Base-by-base conservation (phyloP, 495 filamentous ascomycete species). In the Aspergillus saccharolyticus region DNA sequence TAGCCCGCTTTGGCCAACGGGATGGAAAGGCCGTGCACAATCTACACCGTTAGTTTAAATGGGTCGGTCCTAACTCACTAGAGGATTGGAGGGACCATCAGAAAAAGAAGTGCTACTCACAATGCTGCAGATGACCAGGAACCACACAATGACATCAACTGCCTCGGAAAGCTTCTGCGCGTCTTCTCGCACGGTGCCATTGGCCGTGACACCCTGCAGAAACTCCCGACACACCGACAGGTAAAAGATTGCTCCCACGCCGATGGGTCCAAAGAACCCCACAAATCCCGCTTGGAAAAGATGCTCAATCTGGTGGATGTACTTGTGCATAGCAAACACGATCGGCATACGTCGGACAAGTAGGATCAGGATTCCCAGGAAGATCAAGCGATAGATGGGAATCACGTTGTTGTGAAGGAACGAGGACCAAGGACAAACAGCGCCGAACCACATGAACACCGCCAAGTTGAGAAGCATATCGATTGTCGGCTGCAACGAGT, bases 191-290 rank as follows among this genome's bases (percentile, higher is more conserved):
- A 83, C 70, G 28, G 78, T 62, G 1, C 81, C 86, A 55, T 86
- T 78, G 3, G 86, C 75, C 9, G 72, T 79, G 52, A 89, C 73
- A 4, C 71, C 56, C 6, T 61, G 59, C 0, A 82, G 67, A 59
- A 89, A 96, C 43, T 93, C 87, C 1, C 87, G 73, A 33, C 80
- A 84, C 62, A 96, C 75, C 60, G 90, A 92, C 19, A 96, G 79
- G 66, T 96, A 96, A 70, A 96, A 96, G 44, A 96, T 80, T 4
- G 91, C 90, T 45, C 87, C 90, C 6, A 96, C 90, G n/a, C 93
- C 92, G 57, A 97, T 93, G 12, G 91, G 93, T 0, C 92, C 93
- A 62, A 96, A 96, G 77, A 96, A 96, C 5, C 91, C 93, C 28
- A 91, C 88, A 60, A 96, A 95, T 1, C 85, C 73, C 3, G 91